Evolutionary conservation across 768 basidiomycete species (phyloP).

Genomic region (Pisolithus marmoratus): DNA sequence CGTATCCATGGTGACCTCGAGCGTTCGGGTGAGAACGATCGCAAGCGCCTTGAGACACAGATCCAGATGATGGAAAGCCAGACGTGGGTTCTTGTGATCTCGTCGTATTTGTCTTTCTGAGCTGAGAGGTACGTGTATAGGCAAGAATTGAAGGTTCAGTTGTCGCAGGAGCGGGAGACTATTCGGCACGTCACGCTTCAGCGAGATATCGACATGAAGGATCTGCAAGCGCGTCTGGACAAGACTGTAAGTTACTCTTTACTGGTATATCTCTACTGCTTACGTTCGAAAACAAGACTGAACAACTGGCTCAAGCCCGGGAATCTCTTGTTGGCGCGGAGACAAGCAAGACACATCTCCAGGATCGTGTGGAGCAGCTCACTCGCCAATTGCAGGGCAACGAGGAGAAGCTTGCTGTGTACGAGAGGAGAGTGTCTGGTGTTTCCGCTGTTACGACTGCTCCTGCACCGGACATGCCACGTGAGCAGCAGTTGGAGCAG

Average conservation of each 20-base stretch:
- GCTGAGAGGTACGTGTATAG: conserved; percentile 31
- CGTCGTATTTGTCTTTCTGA: not conserved
- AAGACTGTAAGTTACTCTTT: conserved; percentile 46
- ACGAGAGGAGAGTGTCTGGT: conserved; percentile 57
- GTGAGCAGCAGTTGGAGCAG: conserved; percentile 75
- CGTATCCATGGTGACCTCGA: conserved; percentile 88
- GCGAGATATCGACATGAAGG: conserved; percentile 75
- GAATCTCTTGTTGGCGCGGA: conserved; percentile 68
- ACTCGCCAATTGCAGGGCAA: conserved; percentile 64
- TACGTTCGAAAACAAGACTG: conserved; percentile 35
- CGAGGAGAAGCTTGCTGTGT: conserved; percentile 82
- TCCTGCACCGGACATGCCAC: conserved; percentile 43
- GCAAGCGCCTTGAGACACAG: conserved; percentile 74
- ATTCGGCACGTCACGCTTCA: conserved; percentile 71
- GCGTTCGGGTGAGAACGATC: conserved; percentile 76
- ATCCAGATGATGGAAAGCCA: conserved; percentile 75
- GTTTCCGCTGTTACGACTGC: conserved; percentile 26
- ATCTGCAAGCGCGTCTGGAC: conserved; percentile 67
- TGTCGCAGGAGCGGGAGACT: conserved; percentile 70
- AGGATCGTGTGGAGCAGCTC: conserved; percentile 49
- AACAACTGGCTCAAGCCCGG: conserved; percentile 62
- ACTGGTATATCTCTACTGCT: conserved; percentile 3
- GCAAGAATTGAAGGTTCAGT: conserved; percentile 65
- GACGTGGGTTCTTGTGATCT: conserved; percentile 42
- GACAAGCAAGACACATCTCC: conserved; percentile 73